phyloP scores from a whole-genome alignment of 2,329 filamentous ascomycete species.

The Periconia digitata region DNA sequence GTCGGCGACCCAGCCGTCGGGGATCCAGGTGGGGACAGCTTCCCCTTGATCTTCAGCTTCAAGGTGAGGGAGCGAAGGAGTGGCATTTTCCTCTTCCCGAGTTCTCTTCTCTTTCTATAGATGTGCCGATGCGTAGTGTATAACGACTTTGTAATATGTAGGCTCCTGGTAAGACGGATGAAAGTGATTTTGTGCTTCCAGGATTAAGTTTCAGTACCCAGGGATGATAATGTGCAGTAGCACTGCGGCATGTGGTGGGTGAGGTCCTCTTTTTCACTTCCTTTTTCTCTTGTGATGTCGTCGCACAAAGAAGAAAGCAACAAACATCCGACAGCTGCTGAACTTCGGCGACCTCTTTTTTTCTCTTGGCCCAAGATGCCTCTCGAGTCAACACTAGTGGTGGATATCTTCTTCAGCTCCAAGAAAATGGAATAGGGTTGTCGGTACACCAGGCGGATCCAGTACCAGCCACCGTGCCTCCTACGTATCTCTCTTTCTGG shows the following conservation, averaged over 20 bases:
- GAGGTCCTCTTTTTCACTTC: neutral
- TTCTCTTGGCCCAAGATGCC: neutral
- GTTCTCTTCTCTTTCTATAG: neutral
- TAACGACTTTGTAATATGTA: too few species aligned
- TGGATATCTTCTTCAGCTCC: too few species aligned
- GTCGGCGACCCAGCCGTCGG: slow-evolving; percentile 20
- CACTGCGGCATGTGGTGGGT: neutral
- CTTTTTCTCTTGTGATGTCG: neutral
- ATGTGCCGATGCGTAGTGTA: neutral
- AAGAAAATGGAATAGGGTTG: neutral
- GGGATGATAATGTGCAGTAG: neutral
- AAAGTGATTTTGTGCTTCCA: neutral
- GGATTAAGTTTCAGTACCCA: neutral
- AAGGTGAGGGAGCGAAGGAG: slow-evolving; percentile 31
- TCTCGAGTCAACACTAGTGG: too few species aligned
- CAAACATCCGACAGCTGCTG: neutral
- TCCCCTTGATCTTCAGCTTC: slow-evolving; percentile 34
- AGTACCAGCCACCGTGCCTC: neutral
- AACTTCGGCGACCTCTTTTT: neutral
- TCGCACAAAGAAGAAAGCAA: neutral
- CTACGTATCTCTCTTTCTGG: neutral
- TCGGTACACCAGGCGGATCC: neutral
- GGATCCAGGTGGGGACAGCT: slow-evolving; percentile 16
- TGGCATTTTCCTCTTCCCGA: slow-evolving; percentile 25
- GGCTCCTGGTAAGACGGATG: slow-evolving; percentile 2